phyloP scores from a whole-genome alignment of 75 land plant genomes.

The Adiantum capillusveneris region DNA sequence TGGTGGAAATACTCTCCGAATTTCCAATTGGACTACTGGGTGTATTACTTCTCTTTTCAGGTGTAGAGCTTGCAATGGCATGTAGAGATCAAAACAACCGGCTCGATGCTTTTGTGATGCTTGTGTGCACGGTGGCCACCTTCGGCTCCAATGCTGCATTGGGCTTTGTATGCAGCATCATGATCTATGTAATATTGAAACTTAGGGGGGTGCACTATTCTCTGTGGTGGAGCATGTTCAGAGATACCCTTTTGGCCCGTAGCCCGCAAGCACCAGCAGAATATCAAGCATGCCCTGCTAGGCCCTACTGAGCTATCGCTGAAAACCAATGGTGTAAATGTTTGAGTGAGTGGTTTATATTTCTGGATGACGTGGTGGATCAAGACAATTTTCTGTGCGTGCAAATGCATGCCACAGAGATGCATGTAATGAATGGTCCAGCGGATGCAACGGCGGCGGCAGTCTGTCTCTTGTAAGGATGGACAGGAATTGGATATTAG shows the following conservation, averaged over 20 bases:
- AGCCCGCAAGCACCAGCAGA: neutral
- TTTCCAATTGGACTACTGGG: slow-evolving; percentile 77
- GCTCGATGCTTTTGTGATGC: slow-evolving; percentile 80
- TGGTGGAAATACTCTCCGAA: slow-evolving; percentile 38
- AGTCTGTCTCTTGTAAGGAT: no score
- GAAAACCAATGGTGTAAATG: no score
- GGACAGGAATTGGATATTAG: no score
- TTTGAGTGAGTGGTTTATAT: no score
- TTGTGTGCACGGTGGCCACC: slow-evolving; percentile 65
- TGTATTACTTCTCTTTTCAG: slow-evolving; percentile 77
- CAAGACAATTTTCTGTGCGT: no score
- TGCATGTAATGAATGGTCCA: no score
- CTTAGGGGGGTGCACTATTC: slow-evolving; percentile 25
- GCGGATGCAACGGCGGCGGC: no score
- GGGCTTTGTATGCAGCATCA: slow-evolving; percentile 66
- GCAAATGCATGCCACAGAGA: no score
- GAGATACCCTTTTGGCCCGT: neutral
- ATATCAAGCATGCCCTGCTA: neutral
- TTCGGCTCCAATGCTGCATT: slow-evolving; percentile 69
- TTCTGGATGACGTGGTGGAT: no score
- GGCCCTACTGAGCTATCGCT: no score
- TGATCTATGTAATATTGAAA: slow-evolving; percentile 46
- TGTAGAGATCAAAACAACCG: slow-evolving; percentile 69
- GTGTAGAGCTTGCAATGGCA: slow-evolving; percentile 89
- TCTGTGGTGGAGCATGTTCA: slow-evolving; percentile 2